phyloP scores from a whole-genome alignment of 106 monocot species.

The Apostasia ramifera region DNA sequence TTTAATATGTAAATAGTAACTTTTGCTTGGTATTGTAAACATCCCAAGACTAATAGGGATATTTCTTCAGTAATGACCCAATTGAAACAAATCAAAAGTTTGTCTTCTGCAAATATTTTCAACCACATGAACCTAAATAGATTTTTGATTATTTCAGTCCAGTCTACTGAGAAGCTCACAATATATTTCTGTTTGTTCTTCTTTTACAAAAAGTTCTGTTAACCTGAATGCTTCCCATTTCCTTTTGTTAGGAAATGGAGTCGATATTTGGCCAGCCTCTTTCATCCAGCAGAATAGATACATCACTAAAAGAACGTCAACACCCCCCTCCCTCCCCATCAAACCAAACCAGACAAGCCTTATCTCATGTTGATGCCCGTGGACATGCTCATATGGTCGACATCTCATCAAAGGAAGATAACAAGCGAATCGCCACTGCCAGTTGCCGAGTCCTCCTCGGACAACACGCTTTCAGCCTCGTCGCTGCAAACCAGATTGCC shows the following conservation, averaged over 20 bases:
- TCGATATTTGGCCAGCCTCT: slow-evolving; percentile 61
- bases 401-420: slow-evolving; percentile 64
- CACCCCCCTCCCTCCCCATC: not conserved
- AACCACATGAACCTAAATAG: too few species aligned
- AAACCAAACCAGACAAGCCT: slow-evolving; percentile 9
- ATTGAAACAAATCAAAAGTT: too few species aligned
- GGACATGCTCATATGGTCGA: slow-evolving; percentile 85
- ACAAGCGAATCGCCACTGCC: slow-evolving; percentile 63
- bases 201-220: too few species aligned
- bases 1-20: too few species aligned
- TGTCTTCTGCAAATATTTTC: too few species aligned
- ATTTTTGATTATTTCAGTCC: too few species aligned
- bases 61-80: too few species aligned
- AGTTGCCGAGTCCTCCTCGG: slow-evolving; percentile 82
- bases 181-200: too few species aligned
- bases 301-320: slow-evolving; percentile 13
- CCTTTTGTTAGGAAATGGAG: slow-evolving; percentile 67
- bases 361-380: slow-evolving; percentile 51
- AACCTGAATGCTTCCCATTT: not conserved
- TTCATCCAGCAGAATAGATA: slow-evolving; percentile 17
- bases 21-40: too few species aligned
- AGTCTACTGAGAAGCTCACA: too few species aligned
- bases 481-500: slow-evolving; percentile 71
- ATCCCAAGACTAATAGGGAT: too few species aligned
- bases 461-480: slow-evolving; percentile 51